Percentiles rank a stretch among this genome's conserved stretches.
Conservation (phyloP, 192 early-diverging fungal species). For the Hyaloraphidium curvatum region DNA sequence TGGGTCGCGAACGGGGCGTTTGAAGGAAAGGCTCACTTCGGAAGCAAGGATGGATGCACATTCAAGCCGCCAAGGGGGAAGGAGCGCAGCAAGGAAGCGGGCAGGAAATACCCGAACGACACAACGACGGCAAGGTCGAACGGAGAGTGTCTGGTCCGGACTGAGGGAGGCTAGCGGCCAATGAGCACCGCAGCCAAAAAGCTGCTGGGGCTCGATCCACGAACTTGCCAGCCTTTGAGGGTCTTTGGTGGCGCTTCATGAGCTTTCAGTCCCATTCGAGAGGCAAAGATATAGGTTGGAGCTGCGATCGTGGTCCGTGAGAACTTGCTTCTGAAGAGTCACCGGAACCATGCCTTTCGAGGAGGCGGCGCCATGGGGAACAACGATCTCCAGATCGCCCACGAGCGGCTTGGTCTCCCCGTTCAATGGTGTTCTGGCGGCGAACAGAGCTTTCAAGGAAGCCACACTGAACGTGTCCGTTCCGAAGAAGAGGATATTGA, state of each 20-base stretch:
- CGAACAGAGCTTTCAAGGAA: too few relatives aligned
- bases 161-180: background rate
- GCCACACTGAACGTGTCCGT: too few relatives aligned
- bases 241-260: conserved; percentile 31
- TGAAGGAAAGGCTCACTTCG: conserved; percentile 27
- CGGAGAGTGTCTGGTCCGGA: background rate
- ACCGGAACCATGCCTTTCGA: too few relatives aligned
- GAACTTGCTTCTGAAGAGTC: conserved; percentile 7
- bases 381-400: too few relatives aligned
- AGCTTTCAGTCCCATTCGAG: conserved; percentile 13
- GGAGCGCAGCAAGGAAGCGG: conserved; percentile 38
- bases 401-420: too few relatives aligned
- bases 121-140: conserved; percentile 83
- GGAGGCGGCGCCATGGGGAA: too few relatives aligned
- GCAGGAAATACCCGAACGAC: conserved; percentile 81
- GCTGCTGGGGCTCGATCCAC: background rate
- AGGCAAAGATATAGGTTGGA: conserved; percentile 24
- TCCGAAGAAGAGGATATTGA: too few relatives aligned
- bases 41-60: conserved; percentile 84
- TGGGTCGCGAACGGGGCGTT: background rate
- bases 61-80: conserved; percentile 60
- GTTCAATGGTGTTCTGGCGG: too few relatives aligned
- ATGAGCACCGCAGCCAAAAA: background rate
- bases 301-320: conserved; percentile 20
- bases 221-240: conserved; percentile 29